Evolutionary conservation across 768 basidiomycete genomes (phyloP), one percentile per base, ranked within the genome.

Genomic region (Neoboletus subvelutipes): DNA sequence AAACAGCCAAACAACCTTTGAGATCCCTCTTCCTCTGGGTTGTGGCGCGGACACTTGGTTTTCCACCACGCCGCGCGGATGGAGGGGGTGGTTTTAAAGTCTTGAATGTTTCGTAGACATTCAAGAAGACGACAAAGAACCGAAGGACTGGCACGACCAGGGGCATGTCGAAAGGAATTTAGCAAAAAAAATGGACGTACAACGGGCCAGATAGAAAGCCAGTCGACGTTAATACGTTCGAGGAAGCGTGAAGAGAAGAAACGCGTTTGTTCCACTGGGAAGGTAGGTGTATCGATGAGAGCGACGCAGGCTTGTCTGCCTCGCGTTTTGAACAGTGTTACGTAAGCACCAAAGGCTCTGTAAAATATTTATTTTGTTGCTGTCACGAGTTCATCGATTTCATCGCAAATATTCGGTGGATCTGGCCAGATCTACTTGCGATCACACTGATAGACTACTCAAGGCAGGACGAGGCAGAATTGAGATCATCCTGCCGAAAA

Each of bases 91-190:
- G 71, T 64, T 89, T 90, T 58, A 94, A 77, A 2, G 84, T 86
- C 76, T 94, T 94, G 80, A 87, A 93, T 1, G 92, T 86, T 58
- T 90, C 88, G 61, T 87, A 92, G 41, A 92, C 77, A 68, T 93
- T 93, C 62, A 89, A 75, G 69, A 90, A 86, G 36, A 92, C 78
- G 73, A 91, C 82, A 57, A 80, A 76, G 56, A 88, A 69, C 37
- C 88, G 87, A 42, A 94, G 83, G 62, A 78, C 63, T 26, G 86
- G 86, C 39, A 82, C 76, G 52, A 90, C 81, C 60, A 91, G 73
- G 48, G 86, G 81, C 90, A 92, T 93, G 24, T 47, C 46, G 48
- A 49, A 37, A 45, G 24, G 13, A 31, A 33, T 52, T 47, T 47
- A 57, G 36, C 33, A 56, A 22, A 56, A 22, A 6, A 60, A 61